Percentiles rank a stretch among this genome's conserved stretches.
phyloP scores from a whole-genome alignment of 768 basidiomycete species.

The Roridomyces roridus region DNA sequence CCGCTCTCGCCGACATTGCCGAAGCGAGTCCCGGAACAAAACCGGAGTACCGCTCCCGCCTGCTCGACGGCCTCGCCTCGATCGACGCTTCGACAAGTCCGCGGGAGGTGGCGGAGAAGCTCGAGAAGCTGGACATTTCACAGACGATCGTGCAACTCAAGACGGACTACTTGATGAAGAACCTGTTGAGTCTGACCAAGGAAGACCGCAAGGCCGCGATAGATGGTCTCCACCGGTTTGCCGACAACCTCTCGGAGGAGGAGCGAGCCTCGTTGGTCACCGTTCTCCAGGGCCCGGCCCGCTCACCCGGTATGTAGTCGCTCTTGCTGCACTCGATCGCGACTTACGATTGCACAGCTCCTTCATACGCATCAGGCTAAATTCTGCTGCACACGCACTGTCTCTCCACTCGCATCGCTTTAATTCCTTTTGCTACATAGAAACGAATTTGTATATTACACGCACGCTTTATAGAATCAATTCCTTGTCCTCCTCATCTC shows the following conservation, averaged over 20 bases:
- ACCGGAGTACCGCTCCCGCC: slow-evolving; percentile 66
- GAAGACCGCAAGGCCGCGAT: slow-evolving; percentile 81
- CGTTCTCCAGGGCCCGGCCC: slow-evolving; percentile 63
- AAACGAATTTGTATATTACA: neutral
- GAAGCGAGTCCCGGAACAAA: slow-evolving; percentile 76
- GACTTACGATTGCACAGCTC: slow-evolving; percentile 35
- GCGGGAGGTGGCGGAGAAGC: slow-evolving; percentile 62
- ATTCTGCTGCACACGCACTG: too few relatives aligned
- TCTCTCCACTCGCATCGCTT: neutral
- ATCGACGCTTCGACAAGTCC: slow-evolving; percentile 59
- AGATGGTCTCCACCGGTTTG: slow-evolving; percentile 73
- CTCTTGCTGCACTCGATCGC: neutral
- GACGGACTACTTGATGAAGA: slow-evolving; percentile 70
- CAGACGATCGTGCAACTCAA: slow-evolving; percentile 68
- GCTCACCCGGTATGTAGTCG: slow-evolving; percentile 60
- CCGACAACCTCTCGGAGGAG: slow-evolving; percentile 76
- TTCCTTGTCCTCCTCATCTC: neutral
- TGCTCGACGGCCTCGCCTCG: slow-evolving; percentile 68
- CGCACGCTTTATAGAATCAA: neutral
- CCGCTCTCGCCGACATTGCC: slow-evolving; percentile 65
- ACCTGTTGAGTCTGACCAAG: slow-evolving; percentile 70
- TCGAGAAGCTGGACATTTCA: slow-evolving; percentile 76
- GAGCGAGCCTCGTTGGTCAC: slow-evolving; percentile 67
- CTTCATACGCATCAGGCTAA: slow-evolving; percentile 38
- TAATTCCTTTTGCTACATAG: neutral